Evolutionary conservation across 1,284 basidiomycete species (phyloP).

Genomic region (Golubevia sp.): DNA sequence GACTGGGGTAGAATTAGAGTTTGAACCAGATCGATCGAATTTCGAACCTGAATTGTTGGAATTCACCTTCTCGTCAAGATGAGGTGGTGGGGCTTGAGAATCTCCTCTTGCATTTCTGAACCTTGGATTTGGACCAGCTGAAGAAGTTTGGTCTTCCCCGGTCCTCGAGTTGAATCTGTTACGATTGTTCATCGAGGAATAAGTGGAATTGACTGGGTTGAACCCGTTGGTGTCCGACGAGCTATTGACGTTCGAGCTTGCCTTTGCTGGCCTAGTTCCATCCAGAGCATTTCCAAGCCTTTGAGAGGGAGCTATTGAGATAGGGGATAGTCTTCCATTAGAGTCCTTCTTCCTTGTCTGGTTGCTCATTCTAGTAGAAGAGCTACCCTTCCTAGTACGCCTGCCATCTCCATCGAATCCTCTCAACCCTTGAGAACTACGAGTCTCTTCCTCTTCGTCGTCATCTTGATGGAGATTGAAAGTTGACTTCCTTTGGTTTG

Average conservation of each 20-base stretch:
- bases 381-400: neutral
- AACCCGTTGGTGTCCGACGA: too few species aligned
- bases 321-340: constrained; percentile 3
- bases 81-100: too few species aligned
- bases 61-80: too few species aligned
- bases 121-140: neutral
- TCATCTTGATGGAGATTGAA: neutral
- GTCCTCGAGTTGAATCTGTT: too few species aligned
- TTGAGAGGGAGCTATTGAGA: constrained; percentile 8
- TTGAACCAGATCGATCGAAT: too few species aligned
- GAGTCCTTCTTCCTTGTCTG: neutral
- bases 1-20: neutral
- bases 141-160: too few species aligned
- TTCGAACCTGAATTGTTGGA: too few species aligned
- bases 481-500: neutral
- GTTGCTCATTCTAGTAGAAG: neutral
- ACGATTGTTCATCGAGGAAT: neutral
- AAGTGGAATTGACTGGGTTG: neutral
- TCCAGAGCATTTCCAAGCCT: constrained; percentile 47
- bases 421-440: neutral
- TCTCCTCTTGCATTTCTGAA: neutral
- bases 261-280: constrained; percentile 15
- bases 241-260: neutral
- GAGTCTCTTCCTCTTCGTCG: neutral
- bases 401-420: neutral